Conservation (phyloP, 768 basidiomycete species). For the Mycena kentingensis region DNA sequence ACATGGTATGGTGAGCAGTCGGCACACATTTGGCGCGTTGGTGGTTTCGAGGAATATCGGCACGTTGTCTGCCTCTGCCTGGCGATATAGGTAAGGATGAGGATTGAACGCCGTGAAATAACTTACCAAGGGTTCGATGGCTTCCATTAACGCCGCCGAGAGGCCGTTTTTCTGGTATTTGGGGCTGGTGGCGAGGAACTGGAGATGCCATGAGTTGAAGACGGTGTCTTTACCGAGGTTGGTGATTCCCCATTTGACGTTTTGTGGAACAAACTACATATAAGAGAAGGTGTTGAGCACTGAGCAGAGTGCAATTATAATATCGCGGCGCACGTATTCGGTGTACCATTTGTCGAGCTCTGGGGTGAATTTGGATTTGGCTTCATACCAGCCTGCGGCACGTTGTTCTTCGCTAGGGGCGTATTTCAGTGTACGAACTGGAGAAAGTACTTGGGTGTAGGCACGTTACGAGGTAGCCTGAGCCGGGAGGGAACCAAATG, state of each 20-base stretch:
- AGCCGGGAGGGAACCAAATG: conserved; percentile 18
- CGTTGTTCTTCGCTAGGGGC: conserved; percentile 17
- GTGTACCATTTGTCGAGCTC: conserved; percentile 15
- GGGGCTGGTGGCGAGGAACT: conserved; percentile 16
- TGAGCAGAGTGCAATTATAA: background rate
- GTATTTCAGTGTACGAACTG: background rate
- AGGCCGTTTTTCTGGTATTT: conserved; percentile 18
- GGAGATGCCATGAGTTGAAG: conserved; percentile 14
- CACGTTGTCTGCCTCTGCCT: conserved; percentile 5
- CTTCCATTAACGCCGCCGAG: conserved; percentile 14
- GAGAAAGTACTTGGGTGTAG: too few relatives aligned
- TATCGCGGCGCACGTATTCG: conserved; percentile 13
- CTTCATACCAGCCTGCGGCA: conserved; percentile 12
- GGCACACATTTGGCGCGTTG: conserved; percentile 13
- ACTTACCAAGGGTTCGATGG: conserved; percentile 10
- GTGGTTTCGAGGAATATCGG: conserved; percentile 18
- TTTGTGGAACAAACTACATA: conserved; percentile 6
- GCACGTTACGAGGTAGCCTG: conserved; percentile 13
- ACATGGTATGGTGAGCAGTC: background rate
- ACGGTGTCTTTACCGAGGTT: conserved; percentile 12
- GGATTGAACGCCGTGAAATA: background rate
- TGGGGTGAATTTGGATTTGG: conserved; percentile 8
- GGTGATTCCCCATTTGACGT: background rate
- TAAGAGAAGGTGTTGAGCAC: background rate
- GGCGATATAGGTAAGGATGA: background rate